A percentile compares a stretch with the other conserved stretches of the same genome.
phyloP scores from a whole-genome alignment of 1,139 yeast genomes.

The Geotrichum histeridarum region DNA sequence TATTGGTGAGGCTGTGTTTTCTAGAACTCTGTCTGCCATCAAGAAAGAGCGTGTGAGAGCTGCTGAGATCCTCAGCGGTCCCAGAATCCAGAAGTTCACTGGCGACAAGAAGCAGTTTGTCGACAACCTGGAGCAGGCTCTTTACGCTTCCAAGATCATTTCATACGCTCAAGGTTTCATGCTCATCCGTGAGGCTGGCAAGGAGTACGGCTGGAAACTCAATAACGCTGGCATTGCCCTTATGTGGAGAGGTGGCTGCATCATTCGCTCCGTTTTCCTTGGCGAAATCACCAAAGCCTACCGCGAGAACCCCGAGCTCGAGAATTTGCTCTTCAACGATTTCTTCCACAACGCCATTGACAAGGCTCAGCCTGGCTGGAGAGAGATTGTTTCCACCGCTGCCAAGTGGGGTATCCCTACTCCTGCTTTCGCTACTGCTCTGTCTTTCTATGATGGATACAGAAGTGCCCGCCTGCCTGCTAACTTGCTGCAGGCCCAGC shows the following conservation, averaged over 20 bases:
- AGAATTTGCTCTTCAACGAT: conserved; percentile 91
- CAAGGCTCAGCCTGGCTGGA: conserved; percentile 96
- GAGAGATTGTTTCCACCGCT: conserved; percentile 75
- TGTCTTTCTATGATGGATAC: conserved; percentile 98
- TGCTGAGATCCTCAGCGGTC: conserved; percentile 72
- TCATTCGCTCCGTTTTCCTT: conserved; percentile 96
- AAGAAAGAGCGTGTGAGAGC: conserved; percentile 89
- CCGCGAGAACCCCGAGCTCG: conserved; percentile 88
- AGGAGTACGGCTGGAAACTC: conserved; percentile 92
- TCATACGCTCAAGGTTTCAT: conserved; percentile 99
- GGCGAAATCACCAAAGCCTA: conserved; percentile 96
- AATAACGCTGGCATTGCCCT: conserved; percentile 97
- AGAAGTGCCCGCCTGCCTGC: conserved; percentile 95
- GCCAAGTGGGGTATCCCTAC: conserved; percentile 88
- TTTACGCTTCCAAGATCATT: conserved; percentile 96
- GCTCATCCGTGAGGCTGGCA: conserved; percentile 98
- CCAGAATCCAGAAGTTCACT: conserved; percentile 53
- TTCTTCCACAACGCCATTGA: conserved; percentile 88
- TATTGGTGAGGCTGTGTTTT: conserved; percentile 97
- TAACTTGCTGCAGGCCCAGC: conserved; percentile 96
- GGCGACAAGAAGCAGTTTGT: conserved; percentile 78
- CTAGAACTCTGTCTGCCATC: conserved; percentile 92
- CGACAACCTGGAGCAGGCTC: conserved; percentile 95
- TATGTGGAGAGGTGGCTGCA: conserved; percentile 99
- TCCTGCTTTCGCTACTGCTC: conserved; percentile 96